These are phyloP conservation scores for Rhodotorula paludigena DNA, from an alignment of 768 basidiomycete species.

Conservation along the genomic window DNA sequence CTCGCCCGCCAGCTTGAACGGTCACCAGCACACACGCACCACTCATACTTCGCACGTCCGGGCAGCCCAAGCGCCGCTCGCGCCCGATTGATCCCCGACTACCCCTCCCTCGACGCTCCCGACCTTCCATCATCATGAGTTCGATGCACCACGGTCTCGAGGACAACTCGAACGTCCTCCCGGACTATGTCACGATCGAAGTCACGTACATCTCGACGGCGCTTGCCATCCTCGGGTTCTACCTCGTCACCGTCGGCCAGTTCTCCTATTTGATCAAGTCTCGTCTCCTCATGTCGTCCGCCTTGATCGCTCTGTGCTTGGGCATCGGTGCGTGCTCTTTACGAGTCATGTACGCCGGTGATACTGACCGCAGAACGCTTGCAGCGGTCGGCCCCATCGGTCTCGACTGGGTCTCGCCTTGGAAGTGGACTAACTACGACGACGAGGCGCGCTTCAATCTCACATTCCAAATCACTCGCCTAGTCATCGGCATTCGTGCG, in stretches of 20 bases:
- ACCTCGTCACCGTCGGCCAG: constrained; percentile 45
- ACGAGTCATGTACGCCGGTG: not conserved
- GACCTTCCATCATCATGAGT: not conserved
- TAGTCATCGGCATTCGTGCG: constrained; percentile 48
- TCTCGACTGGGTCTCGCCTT: constrained; percentile 46
- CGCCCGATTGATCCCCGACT: not conserved
- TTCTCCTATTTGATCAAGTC: constrained; percentile 48
- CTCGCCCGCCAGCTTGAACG: too few species aligned
- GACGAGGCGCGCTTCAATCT: constrained; percentile 21
- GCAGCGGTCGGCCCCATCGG: constrained; percentile 48
- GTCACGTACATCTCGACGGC: constrained; percentile 44
- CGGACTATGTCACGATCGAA: constrained; percentile 43
- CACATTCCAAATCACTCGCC: constrained; percentile 44
- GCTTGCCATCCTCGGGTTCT: constrained; percentile 44
- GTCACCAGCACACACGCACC: too few species aligned
- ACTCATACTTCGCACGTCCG: too few species aligned
- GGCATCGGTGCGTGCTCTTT: constrained; percentile 33
- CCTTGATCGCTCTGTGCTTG: constrained; percentile 33
- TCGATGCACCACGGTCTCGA: not conserved
- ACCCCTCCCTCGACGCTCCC: not conserved
- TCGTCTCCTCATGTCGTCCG: constrained; percentile 46
- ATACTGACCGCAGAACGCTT: constrained; percentile 31
- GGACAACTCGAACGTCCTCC: constrained; percentile 16
- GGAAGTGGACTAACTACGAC: constrained; percentile 45
- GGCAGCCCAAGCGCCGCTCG: too few species aligned